Conservation (phyloP, 768 basidiomycete species). For the Suillus discolor region DNA sequence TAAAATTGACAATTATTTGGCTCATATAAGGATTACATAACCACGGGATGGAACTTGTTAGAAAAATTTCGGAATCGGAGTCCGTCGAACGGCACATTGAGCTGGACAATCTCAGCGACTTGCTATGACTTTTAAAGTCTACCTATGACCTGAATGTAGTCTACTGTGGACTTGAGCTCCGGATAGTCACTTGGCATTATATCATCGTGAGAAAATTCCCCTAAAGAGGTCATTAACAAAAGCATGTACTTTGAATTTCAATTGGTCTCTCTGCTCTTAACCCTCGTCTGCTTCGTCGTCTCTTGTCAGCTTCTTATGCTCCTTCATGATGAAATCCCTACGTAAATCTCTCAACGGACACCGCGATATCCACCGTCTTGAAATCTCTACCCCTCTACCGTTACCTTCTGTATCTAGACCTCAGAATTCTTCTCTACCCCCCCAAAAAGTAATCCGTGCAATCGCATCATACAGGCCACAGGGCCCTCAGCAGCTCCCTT, state of each 20-base stretch:
- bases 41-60: not conserved
- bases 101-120: not conserved
- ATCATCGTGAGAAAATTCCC: not conserved
- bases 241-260: slow-evolving; percentile 11
- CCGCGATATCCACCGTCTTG: slow-evolving; percentile 58
- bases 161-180: not conserved
- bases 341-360: slow-evolving; percentile 76
- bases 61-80: not conserved
- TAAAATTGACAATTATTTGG: slow-evolving; percentile 14
- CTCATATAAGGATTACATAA: slow-evolving; percentile 25
- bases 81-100: not conserved
- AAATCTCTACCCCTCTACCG: slow-evolving; percentile 72
- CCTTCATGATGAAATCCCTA: slow-evolving; percentile 71
- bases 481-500: slow-evolving; percentile 85
- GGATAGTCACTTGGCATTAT: not conserved
- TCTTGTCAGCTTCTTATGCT: slow-evolving; percentile 11
- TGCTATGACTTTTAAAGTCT: not conserved
- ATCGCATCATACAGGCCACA: slow-evolving; percentile 63
- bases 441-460: slow-evolving; percentile 95
- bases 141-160: not conserved
- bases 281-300: slow-evolving; percentile 18
- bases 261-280: slow-evolving; percentile 21
- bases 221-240: not conserved
- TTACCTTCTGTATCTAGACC: slow-evolving; percentile 73
- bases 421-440: slow-evolving; percentile 70